Evolutionary conservation across 768 basidiomycete genomes (phyloP).

Genomic region (Pulveroboletus sp.): DNA sequence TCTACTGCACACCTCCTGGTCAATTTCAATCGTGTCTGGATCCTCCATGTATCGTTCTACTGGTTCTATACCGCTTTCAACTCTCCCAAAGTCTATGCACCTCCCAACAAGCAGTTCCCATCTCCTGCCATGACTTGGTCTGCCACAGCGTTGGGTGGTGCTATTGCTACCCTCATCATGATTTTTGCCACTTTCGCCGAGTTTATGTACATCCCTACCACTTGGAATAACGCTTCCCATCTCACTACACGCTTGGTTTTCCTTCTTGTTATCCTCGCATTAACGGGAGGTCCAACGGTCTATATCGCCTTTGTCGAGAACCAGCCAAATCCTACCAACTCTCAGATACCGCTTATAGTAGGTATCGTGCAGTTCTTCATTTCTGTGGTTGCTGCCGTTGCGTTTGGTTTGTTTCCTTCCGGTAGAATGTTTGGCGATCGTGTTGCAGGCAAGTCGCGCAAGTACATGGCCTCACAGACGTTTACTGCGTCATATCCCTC

Average conservation of each 20-base stretch:
- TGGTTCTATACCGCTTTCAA: slow-evolving; percentile 99
- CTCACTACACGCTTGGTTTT: slow-evolving; percentile 91
- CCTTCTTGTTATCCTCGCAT: slow-evolving; percentile 84
- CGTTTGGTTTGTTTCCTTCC: slow-evolving; percentile 87
- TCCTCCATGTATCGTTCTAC: slow-evolving; percentile 87
- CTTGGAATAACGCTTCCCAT: slow-evolving; percentile 98
- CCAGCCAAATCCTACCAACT: slow-evolving; percentile 40
- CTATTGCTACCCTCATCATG: slow-evolving; percentile 92
- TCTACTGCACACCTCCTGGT: slow-evolving; percentile 90
- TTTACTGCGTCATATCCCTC: slow-evolving; percentile 97
- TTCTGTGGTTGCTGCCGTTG: slow-evolving; percentile 74
- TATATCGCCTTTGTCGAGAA: slow-evolving; percentile 87
- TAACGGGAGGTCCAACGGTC: slow-evolving; percentile 90
- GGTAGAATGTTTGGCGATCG: slow-evolving; percentile 99
- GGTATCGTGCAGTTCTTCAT: slow-evolving; percentile 93
- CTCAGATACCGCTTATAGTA: slow-evolving; percentile 81
- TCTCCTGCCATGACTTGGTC: slow-evolving; percentile 93
- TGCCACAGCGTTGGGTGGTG: slow-evolving; percentile 92
- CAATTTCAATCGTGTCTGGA: slow-evolving; percentile 99
- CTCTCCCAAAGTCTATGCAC: slow-evolving; percentile 87
- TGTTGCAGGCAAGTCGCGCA: slow-evolving; percentile 94
- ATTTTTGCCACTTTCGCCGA: slow-evolving; percentile 89
- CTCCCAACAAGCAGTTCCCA: slow-evolving; percentile 56
- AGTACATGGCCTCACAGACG: slow-evolving; percentile 97
- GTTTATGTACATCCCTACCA: slow-evolving; percentile 95